Percentiles rank a stretch among this genome's conserved stretches.
These are phyloP conservation scores for Phanerochaete carnosa DNA, from an alignment of 768 basidiomycete genomes.

Conservation along the genomic window DNA sequence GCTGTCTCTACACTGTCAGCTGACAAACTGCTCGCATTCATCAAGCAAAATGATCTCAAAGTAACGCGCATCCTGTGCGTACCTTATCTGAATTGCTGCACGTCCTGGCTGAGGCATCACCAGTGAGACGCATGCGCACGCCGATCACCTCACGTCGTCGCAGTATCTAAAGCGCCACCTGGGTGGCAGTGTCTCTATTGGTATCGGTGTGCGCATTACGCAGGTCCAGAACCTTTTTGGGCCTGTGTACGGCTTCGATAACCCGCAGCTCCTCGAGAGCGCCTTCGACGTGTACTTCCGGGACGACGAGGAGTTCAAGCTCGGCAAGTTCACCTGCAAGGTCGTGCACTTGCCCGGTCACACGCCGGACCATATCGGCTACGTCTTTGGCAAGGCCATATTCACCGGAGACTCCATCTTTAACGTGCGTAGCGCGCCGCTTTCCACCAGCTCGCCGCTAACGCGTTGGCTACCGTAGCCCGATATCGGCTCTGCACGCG, in stretches of 20 bases:
- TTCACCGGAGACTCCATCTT: constrained; percentile 41
- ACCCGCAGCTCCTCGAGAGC: constrained; percentile 18
- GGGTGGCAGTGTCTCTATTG: constrained; percentile 26
- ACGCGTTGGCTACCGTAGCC: constrained; percentile 19
- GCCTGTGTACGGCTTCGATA: constrained; percentile 30
- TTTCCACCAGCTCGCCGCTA: not conserved
- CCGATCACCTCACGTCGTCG: constrained; percentile 36
- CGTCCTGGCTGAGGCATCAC: not conserved
- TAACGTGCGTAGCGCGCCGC: constrained; percentile 20
- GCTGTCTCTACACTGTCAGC: constrained; percentile 30
- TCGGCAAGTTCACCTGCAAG: constrained; percentile 27
- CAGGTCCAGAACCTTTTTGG: constrained; percentile 33
- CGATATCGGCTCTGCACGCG: constrained; percentile 36
- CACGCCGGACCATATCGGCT: constrained; percentile 35
- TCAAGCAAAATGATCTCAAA: constrained; percentile 25
- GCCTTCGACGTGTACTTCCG: constrained; percentile 32
- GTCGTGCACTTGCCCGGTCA: constrained; percentile 37
- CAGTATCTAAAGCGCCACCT: constrained; percentile 32
- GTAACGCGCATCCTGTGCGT: constrained; percentile 33
- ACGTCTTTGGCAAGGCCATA: constrained; percentile 32
- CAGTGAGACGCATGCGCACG: constrained; percentile 38
- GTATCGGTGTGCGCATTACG: constrained; percentile 34
- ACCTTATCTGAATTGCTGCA: not conserved
- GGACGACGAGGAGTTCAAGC: constrained; percentile 32
- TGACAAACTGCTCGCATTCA: constrained; percentile 29